phyloP scores from a whole-genome alignment of 2,329 filamentous ascomycete genomes.

The Scedosporium apiospermum region DNA sequence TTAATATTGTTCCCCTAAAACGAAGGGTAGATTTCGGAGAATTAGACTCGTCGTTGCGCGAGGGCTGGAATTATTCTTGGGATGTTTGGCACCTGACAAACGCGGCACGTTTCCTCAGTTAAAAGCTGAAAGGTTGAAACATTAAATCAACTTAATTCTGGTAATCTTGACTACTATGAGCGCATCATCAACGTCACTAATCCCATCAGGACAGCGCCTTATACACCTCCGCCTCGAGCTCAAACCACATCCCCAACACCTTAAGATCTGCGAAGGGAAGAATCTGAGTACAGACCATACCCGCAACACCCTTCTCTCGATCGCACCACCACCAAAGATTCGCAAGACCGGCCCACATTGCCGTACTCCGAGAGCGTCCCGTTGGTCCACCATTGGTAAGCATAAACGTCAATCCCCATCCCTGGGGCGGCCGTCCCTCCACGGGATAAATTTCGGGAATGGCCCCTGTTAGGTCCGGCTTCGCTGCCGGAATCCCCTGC shows the following conservation, averaged over 20 bases:
- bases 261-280: conserved; percentile 37
- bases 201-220: conserved; percentile 9
- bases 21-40: no score
- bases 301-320: conserved; percentile 47
- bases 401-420: conserved; percentile 55
- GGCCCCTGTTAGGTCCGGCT: conserved; percentile 36
- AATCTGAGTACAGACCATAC: conserved; percentile 40
- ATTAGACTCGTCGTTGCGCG: no score
- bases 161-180: no score
- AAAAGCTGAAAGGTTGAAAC: no score
- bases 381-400: conserved; percentile 37
- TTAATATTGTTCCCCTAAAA: no score
- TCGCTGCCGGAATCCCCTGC: conserved; percentile 32
- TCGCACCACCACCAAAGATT: conserved; percentile 58
- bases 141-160: no score
- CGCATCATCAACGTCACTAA: no score
- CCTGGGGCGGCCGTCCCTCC: conserved; percentile 40
- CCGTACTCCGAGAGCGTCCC: conserved; percentile 41
- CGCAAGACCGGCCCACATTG: conserved; percentile 48
- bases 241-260: conserved; percentile 29
- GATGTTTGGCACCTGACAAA: no score
- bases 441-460: conserved; percentile 40
- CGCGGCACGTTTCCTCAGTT: no score
- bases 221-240: conserved; percentile 29
- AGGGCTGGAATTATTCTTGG: no score